Evolutionary conservation across 2,329 filamentous ascomycete species (phyloP).

Genomic region (Chalaropsis thielavioides): DNA sequence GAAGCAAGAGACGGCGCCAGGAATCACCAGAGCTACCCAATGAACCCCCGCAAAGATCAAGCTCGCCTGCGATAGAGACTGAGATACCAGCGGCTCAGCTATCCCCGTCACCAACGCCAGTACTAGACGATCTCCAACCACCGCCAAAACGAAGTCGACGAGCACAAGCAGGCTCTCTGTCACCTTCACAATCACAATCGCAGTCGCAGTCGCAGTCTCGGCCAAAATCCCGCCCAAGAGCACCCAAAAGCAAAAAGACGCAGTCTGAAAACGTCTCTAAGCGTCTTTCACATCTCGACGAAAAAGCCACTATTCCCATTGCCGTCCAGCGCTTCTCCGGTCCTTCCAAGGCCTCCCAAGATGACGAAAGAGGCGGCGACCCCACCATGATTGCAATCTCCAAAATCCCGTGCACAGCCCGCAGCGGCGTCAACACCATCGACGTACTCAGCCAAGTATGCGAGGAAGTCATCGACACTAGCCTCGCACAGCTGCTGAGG

Average conservation of each 20-base stretch:
- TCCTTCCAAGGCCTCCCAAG: constrained; percentile 22
- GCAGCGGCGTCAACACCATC: constrained; percentile 43
- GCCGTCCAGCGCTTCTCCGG: constrained; percentile 47
- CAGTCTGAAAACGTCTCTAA: constrained; percentile 2
- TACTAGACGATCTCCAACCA: constrained; percentile 20
- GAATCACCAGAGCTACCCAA: constrained; percentile 10
- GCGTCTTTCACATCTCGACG: constrained; percentile 12
- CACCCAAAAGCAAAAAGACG: constrained; percentile 19
- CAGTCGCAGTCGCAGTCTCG: constrained; percentile 5
- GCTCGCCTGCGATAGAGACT: not conserved
- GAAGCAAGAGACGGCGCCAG: constrained; percentile 24
- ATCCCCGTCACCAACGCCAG: constrained; percentile 3
- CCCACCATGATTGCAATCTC: constrained; percentile 33
- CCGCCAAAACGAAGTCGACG: constrained; percentile 19
- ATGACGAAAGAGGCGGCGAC: constrained; percentile 27
- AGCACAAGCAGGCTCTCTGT: constrained; percentile 15
- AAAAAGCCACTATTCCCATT: constrained; percentile 33
- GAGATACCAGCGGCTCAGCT: not conserved
- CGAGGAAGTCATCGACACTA: constrained; percentile 42
- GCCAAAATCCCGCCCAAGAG: not conserved
- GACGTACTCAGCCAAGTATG: constrained; percentile 49
- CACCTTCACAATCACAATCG: constrained; percentile 11
- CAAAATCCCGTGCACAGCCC: constrained; percentile 40
- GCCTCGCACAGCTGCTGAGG: constrained; percentile 34
- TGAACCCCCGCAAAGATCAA: not conserved